phyloP scores from a whole-genome alignment of 495 filamentous ascomycete species.

The Schizothecium vesticola region DNA sequence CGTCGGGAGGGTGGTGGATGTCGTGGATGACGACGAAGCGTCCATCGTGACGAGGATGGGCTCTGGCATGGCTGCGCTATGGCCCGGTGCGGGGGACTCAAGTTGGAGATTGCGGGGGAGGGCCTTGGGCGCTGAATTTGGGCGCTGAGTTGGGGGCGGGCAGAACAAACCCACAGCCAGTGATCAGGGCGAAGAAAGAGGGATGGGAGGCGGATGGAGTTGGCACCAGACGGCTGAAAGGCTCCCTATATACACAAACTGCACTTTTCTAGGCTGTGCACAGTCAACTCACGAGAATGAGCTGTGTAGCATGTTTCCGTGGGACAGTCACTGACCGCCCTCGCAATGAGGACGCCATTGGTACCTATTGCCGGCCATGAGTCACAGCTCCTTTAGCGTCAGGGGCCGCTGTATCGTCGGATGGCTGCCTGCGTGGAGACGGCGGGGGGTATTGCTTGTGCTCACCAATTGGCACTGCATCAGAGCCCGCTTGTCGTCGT shows the following conservation, averaged over 20 bases:
- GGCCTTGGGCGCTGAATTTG: not conserved
- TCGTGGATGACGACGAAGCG: not conserved
- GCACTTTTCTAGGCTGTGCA: not conserved
- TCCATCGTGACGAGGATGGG: not conserved
- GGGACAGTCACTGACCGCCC: not conserved
- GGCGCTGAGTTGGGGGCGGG: not conserved
- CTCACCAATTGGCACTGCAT: not conserved
- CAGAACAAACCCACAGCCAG: not conserved
- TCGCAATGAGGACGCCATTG: not conserved
- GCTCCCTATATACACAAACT: not conserved
- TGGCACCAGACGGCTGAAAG: not conserved
- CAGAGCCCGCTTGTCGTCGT: too few species aligned
- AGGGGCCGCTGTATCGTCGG: not conserved
- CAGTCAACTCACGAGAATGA: not conserved
- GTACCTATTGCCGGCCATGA: constrained; percentile 1
- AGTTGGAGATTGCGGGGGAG: not conserved
- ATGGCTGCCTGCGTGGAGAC: not conserved
- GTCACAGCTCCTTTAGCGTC: not conserved
- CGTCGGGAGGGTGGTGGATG: not conserved
- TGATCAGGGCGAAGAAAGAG: not conserved
- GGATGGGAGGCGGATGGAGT: not conserved
- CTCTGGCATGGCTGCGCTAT: not conserved
- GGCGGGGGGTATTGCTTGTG: not conserved
- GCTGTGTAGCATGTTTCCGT: not conserved
- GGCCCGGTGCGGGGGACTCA: not conserved